Evolutionary conservation across 1,139 yeast species (phyloP).

Genomic region (Hemisphaericaspora xylofermentans): DNA sequence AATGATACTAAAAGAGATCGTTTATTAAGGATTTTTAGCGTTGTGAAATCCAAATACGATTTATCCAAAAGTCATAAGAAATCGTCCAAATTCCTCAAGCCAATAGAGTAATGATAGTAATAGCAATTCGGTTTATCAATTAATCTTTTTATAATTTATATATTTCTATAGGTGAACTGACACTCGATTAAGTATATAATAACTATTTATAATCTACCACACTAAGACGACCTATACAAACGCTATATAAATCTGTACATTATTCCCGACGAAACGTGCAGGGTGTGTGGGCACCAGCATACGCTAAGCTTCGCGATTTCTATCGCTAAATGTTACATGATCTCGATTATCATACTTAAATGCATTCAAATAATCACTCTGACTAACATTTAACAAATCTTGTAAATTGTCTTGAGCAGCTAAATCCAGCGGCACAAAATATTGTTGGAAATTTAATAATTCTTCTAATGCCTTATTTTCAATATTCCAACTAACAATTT

Average conservation of each 20-base stretch:
- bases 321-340: conserved; percentile 9
- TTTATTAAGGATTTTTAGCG: background rate
- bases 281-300: no score
- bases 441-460: conserved; percentile 15
- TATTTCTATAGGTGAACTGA: no score
- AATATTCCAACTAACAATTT: conserved; percentile 12
- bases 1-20: background rate
- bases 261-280: no score
- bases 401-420: conserved; percentile 7
- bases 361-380: conserved; percentile 8
- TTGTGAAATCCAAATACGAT: background rate
- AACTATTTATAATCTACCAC: no score
- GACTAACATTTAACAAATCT: conserved; percentile 6
- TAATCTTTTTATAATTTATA: no score
- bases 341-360: conserved; percentile 11
- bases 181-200: no score
- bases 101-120: background rate
- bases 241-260: no score
- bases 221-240: no score
- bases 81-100: background rate
- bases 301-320: background rate
- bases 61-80: conserved; percentile 1
- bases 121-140: no score
- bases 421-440: conserved; percentile 10
- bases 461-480: conserved; percentile 15